phyloP scores from a whole-genome alignment of 805 yeast species.

The Suhomyces sp. region DNA sequence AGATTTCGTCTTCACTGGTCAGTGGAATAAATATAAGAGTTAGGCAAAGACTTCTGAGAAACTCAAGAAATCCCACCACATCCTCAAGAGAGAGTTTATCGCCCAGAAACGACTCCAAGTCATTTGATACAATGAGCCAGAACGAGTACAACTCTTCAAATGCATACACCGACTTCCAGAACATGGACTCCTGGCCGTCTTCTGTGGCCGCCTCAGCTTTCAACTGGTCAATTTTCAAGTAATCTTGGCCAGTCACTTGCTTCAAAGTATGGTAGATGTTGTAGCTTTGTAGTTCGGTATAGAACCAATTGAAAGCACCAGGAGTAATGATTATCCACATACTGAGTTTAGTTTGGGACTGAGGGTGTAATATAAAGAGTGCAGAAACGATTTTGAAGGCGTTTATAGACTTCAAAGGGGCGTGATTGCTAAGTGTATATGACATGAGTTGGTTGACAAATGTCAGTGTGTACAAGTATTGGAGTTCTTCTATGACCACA shows the following conservation, averaged over 20 bases:
- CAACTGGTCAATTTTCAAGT: not conserved
- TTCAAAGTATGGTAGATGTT: conserved; percentile 12
- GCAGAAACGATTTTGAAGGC: conserved; percentile 23
- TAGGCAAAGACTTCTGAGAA: conserved; percentile 51
- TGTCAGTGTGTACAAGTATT: conserved; percentile 17
- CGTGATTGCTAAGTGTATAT: not conserved
- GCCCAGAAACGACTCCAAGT: conserved; percentile 50
- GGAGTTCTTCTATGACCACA: not conserved
- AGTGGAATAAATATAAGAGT: conserved; percentile 43
- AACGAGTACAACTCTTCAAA: conserved; percentile 64
- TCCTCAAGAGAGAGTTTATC: conserved; percentile 41
- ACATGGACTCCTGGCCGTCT: conserved; percentile 7
- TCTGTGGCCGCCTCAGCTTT: not conserved
- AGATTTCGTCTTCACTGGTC: conserved; percentile 1
- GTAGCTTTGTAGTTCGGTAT: conserved; percentile 19
- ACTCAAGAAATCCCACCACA: conserved; percentile 40
- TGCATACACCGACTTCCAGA: conserved; percentile 42
- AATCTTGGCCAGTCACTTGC: not conserved
- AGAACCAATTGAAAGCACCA: conserved; percentile 32
- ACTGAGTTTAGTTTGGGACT: conserved; percentile 35
- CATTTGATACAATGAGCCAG: conserved; percentile 65
- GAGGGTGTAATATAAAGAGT: conserved; percentile 37
- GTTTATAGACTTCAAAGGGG: not conserved
- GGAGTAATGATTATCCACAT: conserved; percentile 43
- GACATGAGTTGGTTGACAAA: conserved; percentile 21